A percentile compares a stretch with the other conserved stretches of the same genome.
phyloP scores from a whole-genome alignment of 257 asterid genomes.

The Asclepias syriaca region DNA sequence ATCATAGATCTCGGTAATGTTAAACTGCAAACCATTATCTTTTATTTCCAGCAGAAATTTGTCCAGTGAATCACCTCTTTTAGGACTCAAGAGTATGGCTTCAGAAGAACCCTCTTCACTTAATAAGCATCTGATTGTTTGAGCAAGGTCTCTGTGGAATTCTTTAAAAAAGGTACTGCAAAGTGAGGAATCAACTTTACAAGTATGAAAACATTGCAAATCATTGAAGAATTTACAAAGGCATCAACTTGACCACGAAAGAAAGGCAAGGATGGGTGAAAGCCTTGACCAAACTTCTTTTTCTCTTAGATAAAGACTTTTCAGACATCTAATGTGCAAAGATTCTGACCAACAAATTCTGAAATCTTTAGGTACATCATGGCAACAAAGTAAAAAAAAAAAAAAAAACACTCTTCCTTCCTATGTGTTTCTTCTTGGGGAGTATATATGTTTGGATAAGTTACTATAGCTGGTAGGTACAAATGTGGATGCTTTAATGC shows the following conservation, averaged over 20 bases:
- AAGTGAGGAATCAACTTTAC: conserved; percentile 4
- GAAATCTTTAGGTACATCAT: neutral
- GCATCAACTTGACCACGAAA: neutral
- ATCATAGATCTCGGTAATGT: conserved; percentile 53
- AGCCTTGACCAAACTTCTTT: neutral
- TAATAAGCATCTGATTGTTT: conserved; percentile 62
- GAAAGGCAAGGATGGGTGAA: neutral
- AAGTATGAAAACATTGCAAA: neutral
- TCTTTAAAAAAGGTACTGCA: conserved; percentile 87
- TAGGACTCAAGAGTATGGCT: conserved; percentile 82
- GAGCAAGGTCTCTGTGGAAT: conserved; percentile 71
- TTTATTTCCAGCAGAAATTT: conserved; percentile 57
- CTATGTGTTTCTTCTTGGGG: neutral
- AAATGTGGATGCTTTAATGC: neutral
- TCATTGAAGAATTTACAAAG: neutral
- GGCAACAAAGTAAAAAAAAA: neutral
- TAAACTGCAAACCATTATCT: conserved; percentile 51
- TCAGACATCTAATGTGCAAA: neutral
- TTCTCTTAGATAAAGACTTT: neutral
- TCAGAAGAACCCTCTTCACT: conserved; percentile 58
- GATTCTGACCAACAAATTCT: neutral
- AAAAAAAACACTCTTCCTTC: neutral
- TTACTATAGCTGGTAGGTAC: neutral
- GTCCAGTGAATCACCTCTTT: conserved; percentile 81
- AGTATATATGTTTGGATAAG: neutral